Base-by-base conservation (phyloP, 345 rosid species). In the Arabis alpina region DNA sequence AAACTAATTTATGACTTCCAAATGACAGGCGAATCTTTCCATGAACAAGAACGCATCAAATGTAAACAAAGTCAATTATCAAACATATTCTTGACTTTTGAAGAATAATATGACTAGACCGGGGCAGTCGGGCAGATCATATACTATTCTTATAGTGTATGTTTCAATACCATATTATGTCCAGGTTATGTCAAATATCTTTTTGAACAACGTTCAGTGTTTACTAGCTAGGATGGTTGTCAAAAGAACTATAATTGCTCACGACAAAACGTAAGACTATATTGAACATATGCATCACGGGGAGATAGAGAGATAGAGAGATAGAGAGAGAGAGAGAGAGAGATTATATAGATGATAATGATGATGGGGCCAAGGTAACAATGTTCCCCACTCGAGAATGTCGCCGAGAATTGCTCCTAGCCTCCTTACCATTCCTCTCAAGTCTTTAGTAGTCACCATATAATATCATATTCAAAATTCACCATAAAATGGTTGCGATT, bases 221-320 rank as follows among this genome's bases (percentile, higher is more conserved):
- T 54, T 61, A 61, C 1, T 37, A 63, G 42, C 39, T 36, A 36
- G 36, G 64, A 49, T 49, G 28, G 41, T 62, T 19, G 61, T 73
- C 77, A 66, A 66, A 52, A 54, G 55, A 74, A 61, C 59, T 53
- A 74, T 74, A 53, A 74, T 74, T 66, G 61, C 56, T 41, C 25
- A 74, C 42, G 8, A 55, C 55, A 52, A 61, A 25, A 61, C 45
- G 58, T 48, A 56, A 16, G 71, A 73, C 58, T 48, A 16, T 64
- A 57, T 73, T 8, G 60, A 57, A 65, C 60, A n/a, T 65, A 65
- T 44, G 43, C 59, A 72, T 56, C 76, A 32, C 66, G 60, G 75
- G 52, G 58, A 70, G 23, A 19, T 19, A 1, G 16, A 70, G 19
- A 66, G 39, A 56, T 55, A 30, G 36, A 48, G 19, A 66, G 39